Percentiles rank a stretch among this genome's conserved stretches.
Conservation (phyloP, 805 yeast species). For the Candida morakotiae region DNA sequence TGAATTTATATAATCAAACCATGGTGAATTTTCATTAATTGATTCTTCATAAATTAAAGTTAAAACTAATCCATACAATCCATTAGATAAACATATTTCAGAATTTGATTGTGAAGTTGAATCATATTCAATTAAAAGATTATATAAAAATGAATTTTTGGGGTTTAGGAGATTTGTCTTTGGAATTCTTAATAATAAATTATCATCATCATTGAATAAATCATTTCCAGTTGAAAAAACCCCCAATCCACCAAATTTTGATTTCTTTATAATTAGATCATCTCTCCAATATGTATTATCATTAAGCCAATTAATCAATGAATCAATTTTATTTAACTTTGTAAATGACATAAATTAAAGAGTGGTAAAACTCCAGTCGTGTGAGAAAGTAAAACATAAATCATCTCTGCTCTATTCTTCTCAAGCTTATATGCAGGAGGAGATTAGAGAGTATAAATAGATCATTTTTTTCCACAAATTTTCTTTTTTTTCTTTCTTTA, state of each 20-base stretch:
- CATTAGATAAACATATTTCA: constrained; percentile 38
- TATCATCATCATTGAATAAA: constrained; percentile 15
- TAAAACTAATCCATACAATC: constrained; percentile 62
- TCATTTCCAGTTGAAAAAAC: constrained; percentile 52
- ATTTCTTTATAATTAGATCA: constrained; percentile 42
- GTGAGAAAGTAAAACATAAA: no score
- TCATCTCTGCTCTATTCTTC: no score
- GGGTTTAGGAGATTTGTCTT: constrained; percentile 56
- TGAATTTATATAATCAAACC: constrained; percentile 63
- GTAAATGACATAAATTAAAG: constrained; percentile 9
- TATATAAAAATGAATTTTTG: constrained; percentile 58
- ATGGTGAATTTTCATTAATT: constrained; percentile 65
- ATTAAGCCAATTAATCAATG: constrained; percentile 45
- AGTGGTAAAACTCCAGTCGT: no score
- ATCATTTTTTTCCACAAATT: constrained; percentile 1
- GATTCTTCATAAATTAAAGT: constrained; percentile 70
- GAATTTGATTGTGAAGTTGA: constrained; percentile 7
- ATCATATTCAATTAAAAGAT: constrained; percentile 55
- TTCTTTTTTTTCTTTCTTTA: constrained; percentile 8
- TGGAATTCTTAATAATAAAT: constrained; percentile 51
- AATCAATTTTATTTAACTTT: constrained; percentile 1
- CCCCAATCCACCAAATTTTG: constrained; percentile 60
- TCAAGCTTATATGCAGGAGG: constrained; percentile 1
- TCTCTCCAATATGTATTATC: constrained; percentile 54
- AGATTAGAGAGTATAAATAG: constrained; percentile 1